Base-by-base conservation (phyloP, 768 basidiomycete genomes). In the Serendipita sp. region DNA sequence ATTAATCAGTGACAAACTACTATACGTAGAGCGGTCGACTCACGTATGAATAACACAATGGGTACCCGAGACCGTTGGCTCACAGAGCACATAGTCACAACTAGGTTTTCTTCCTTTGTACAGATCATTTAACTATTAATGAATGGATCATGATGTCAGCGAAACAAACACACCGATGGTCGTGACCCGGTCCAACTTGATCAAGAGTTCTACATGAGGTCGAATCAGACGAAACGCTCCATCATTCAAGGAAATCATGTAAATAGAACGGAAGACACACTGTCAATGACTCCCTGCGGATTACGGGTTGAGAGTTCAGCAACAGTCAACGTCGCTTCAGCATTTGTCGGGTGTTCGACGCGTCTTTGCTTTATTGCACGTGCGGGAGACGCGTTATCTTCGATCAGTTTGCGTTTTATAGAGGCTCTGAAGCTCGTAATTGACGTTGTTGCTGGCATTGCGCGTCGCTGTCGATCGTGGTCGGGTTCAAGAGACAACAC, bases 21-120 rank as follows among this genome's bases (percentile, higher is more conserved):
- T 26, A 45, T 14, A 24, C 24, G 22, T 0, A 30, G 31, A 51
- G 65, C 5, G 5, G 17, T 43, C 44, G 3, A 74, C 80, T 70
- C 67, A 86, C 88, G 85, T 88, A 79, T 88, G 84, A 77, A 87
- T 71, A 71, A 84, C 86, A 77, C 85, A 89, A 70, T 88, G 85
- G 38, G 86, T 67, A 51, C 77, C 81, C 3, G 88, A 91, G 20
- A 90, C 82, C 42, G 80, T 76, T 16, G 73, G 68, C 60, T 87
- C 83, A 20, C 78, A 69, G 31, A 89, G 74, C 30, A 87, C 78
- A 67, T 90, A 91, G 42, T 85, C 74, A 65, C 75, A 44, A 50
- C 20, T 45, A 56, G 33, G 58, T 62, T 24, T 30, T 26, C 28
- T 30, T 60, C 65, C 16, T 28, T 26, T 24, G 2, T 44, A 3